Base-by-base conservation (phyloP, 441 rosid species). In the Erodium moschatum region DNA sequence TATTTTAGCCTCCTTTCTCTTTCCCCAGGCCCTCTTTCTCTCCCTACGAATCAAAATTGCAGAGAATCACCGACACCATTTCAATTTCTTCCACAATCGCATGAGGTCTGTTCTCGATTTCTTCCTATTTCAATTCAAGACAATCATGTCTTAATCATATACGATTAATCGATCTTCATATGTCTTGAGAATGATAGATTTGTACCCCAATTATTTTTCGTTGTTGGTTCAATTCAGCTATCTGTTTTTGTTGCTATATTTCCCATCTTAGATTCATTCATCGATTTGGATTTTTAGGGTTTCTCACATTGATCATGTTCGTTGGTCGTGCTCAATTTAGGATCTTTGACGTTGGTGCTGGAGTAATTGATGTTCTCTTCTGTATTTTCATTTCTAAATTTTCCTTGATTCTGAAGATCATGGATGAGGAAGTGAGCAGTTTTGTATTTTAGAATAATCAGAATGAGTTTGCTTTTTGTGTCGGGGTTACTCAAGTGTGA, bases 381-480 rank as follows among this genome's bases (percentile, higher is more conserved):
- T 42, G 50, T 44, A 11, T 44, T 44, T 56, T 56, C 24, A 16
- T 56, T 56, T 56, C 24, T 56, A 27, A 56, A 18, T 16, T 56
- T 56, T 16, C 62, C 62, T 56, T 7, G 21, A 19, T 56, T 56
- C 62, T 16, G 62, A 56, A 18, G 27, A 56, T 16, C 10, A 56
- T 56, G 62, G 62, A 18, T 5, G 62, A 56, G 62, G 62, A 56
- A 56, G 62, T 19, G 62, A 56, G 16, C 62, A 16, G 10, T 18
- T 56, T 18, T 56, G 62, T 56, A 24, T 24, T 24, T 56, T 56
- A 2, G 38, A 9, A 6, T 11, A 9, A 44, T 44, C 12, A 10
- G 13, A 44, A 44, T 44, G 11, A 44, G n/a, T 10, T 44, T 44
- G 13, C 8, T 12, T 44, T 33, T 44, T 44, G 27, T 44, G 50